A percentile compares a stretch with the other conserved stretches of the same genome.
These are phyloP conservation scores for Candida lessepsii DNA, from an alignment of 805 yeast genomes.

Conservation along the genomic window DNA sequence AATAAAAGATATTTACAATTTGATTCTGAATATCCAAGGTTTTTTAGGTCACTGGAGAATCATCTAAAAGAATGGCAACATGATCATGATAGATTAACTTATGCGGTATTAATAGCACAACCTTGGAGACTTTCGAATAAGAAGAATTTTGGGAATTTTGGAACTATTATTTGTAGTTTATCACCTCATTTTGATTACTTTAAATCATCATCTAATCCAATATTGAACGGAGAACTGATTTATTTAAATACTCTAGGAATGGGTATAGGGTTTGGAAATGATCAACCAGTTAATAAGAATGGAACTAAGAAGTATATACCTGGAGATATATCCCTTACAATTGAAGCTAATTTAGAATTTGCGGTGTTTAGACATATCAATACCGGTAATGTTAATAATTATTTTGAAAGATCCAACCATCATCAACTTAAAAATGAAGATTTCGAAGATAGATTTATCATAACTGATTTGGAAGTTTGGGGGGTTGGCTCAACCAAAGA, in stretches of 20 bases:
- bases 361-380: slow-evolving; percentile 69
- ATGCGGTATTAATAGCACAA: slow-evolving; percentile 60
- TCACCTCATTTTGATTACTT: slow-evolving; percentile 63
- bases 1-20: slow-evolving; percentile 53
- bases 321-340: slow-evolving; percentile 76
- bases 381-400: slow-evolving; percentile 17
- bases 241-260: slow-evolving; percentile 74
- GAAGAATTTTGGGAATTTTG: slow-evolving; percentile 64
- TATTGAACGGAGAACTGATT: slow-evolving; percentile 37
- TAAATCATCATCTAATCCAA: slow-evolving; percentile 26
- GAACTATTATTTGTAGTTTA: slow-evolving; percentile 61
- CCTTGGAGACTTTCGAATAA: slow-evolving; percentile 82
- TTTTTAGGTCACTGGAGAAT: slow-evolving; percentile 27
- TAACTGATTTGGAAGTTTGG: slow-evolving; percentile 85
- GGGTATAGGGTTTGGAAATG: slow-evolving; percentile 80
- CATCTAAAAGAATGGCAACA: slow-evolving; percentile 31
- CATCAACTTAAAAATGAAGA: slow-evolving; percentile 17
- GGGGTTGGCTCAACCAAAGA: slow-evolving; percentile 85
- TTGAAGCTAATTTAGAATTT: slow-evolving; percentile 77
- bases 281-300: slow-evolving; percentile 57
- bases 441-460: slow-evolving; percentile 68
- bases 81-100: slow-evolving; percentile 47
- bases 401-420: slow-evolving; percentile 27
- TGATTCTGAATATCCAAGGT: slow-evolving; percentile 45
- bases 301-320: slow-evolving; percentile 50